Conservation (phyloP, 176 grass and related monocot species). For the Carex scoparia region DNA sequence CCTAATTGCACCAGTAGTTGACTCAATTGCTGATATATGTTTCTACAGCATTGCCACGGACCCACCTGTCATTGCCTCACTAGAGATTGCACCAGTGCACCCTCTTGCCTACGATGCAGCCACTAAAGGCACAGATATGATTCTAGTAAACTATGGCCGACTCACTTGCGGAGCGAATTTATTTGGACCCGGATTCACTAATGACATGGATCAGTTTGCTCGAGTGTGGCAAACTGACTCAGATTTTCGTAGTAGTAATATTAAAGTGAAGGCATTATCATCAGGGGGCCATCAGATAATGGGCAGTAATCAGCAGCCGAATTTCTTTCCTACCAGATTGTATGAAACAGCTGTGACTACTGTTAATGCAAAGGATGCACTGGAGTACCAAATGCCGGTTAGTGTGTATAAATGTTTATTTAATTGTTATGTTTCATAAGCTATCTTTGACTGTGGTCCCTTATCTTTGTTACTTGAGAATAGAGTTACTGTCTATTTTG, state of each 20-base stretch:
- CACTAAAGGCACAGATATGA: conserved; percentile 53
- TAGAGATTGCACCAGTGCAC: conserved; percentile 73
- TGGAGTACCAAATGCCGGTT: conserved; percentile 76
- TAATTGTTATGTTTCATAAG: background rate
- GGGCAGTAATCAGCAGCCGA: conserved; percentile 85
- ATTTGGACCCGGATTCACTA: conserved; percentile 87
- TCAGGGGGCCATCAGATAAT: conserved; percentile 59
- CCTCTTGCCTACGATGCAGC: conserved; percentile 76
- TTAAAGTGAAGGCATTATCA: conserved; percentile 63
- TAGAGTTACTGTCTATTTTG: background rate
- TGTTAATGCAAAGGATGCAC: conserved; percentile 39
- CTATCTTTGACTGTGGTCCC: background rate
- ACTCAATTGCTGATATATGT: conserved; percentile 62
- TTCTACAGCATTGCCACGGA: conserved; percentile 98
- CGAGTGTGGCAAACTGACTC: conserved; percentile 82
- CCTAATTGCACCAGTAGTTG: conserved; percentile 64
- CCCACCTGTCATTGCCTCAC: conserved; percentile 69
- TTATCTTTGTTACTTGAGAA: background rate
- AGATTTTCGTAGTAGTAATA: conserved; percentile 44
- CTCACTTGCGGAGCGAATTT: conserved; percentile 52
- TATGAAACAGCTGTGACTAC: conserved; percentile 82
- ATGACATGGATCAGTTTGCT: conserved; percentile 67
- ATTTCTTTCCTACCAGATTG: conserved; percentile 90
- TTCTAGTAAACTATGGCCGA: conserved; percentile 96
- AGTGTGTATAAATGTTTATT: background rate